Evolutionary conservation across 768 basidiomycete species (phyloP), one percentile per base, ranked within the genome.

Genomic region (Tephrocybe sp.): DNA sequence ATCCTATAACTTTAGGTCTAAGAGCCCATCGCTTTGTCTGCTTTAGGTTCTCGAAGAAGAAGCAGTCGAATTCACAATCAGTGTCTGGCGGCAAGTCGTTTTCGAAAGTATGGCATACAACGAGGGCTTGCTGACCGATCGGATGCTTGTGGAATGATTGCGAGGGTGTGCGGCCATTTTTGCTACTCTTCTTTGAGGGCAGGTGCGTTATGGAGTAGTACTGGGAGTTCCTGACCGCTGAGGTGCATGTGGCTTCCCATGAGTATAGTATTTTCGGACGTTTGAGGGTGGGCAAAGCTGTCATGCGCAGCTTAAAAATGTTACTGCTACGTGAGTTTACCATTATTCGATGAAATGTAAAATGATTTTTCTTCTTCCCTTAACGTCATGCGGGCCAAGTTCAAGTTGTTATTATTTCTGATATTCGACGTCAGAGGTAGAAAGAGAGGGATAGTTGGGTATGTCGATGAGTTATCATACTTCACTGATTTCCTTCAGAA

Each of bases 81-180:
- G 77, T 54, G 76, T 97, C 42, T 98, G 94, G 94, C 83, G 92
- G 48, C 89, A 92, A 70, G 80, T 96, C 59, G 90, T 93, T 45
- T 96, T 96, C 65, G 94, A 98, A 75, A 93, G 92, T 62, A 88
- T 92, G 82, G 90, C 93, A 22, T 94, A 91, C 66, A 85, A 82
- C 55, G 90, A 94, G 68, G 92, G 92, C 35, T 75, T 96, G 54
- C 83, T 88, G 60, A 93, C 92, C 20, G 92, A 92, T 59, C 82
- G 79, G 65, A 82, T 89, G 82, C 76, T 88, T 71, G 85, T 92
- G 62, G 88, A 90, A 68, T 85, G 70, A 71, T 51, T 55, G 55
- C 54, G 55, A 54, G 53, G 55, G 34, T 49, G 13, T 36, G 56
- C 51, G 57, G 55, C 54, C 44, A 52, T 57, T 60, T 62, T 60